These are phyloP conservation scores for Wickerhamiella lipophila DNA, from an alignment of 805 yeast genomes.

Conservation along the genomic window DNA sequence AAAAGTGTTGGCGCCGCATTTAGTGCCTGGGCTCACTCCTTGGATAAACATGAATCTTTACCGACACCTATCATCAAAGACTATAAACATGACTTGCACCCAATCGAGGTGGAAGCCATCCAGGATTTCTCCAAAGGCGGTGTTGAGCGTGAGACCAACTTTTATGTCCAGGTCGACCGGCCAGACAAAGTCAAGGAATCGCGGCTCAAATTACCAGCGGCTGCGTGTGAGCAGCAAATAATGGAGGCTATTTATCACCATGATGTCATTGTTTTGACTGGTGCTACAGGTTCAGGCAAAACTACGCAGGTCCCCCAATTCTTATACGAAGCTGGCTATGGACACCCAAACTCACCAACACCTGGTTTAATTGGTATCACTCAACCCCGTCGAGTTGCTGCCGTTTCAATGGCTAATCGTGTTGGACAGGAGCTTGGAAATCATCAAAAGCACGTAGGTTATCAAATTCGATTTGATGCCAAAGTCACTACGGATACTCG, in stretches of 20 bases:
- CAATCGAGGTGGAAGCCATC: slow-evolving; percentile 62
- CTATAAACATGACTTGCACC: slow-evolving; percentile 45
- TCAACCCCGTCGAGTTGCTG: slow-evolving; percentile 84
- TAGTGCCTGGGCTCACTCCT: slow-evolving; percentile 80
- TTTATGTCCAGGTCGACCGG: slow-evolving; percentile 56
- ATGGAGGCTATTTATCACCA: slow-evolving; percentile 94
- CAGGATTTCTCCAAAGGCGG: slow-evolving; percentile 21
- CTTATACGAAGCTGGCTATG: slow-evolving; percentile 84
- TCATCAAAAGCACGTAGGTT: slow-evolving; percentile 68
- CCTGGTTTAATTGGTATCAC: slow-evolving; percentile 96
- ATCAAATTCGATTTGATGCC: slow-evolving; percentile 78
- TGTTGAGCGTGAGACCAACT: slow-evolving; percentile 34
- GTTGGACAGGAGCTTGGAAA: slow-evolving; percentile 70
- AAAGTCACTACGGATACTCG: slow-evolving; percentile 43
- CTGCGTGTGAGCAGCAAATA: slow-evolving; percentile 75
- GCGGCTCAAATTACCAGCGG: slow-evolving; percentile 73
- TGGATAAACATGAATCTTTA: slow-evolving; percentile 47
- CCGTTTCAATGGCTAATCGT: slow-evolving; percentile 70
- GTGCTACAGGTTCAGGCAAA: slow-evolving; percentile 98
- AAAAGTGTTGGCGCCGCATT: slow-evolving; percentile 46
- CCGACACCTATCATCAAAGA: slow-evolving; percentile 38
- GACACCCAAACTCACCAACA: slow-evolving; percentile 42
- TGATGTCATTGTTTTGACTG: slow-evolving; percentile 82
- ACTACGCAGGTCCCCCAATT: slow-evolving; percentile 98
- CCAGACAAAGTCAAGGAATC: slow-evolving; percentile 50